phyloP scores from a whole-genome alignment of 176 grass and related monocot species.

The Rhynchospora pubera region DNA sequence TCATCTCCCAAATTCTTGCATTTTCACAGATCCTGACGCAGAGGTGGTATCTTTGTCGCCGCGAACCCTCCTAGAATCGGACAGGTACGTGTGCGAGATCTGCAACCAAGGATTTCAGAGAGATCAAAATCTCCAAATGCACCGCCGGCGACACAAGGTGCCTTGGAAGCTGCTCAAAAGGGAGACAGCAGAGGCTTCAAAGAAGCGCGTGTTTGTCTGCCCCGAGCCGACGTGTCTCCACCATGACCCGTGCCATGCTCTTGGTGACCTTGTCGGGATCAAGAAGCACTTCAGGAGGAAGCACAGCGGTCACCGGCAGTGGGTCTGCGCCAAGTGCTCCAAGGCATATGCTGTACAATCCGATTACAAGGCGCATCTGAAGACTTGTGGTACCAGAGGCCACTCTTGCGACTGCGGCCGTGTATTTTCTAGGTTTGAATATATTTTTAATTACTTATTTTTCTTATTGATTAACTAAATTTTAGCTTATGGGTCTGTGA shows the following conservation, averaged over 20 bases:
- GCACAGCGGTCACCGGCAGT: constrained; percentile 41
- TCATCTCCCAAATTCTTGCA: not conserved
- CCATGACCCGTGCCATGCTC: constrained; percentile 23
- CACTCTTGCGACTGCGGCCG: constrained; percentile 95
- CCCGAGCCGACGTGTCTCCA: constrained; percentile 18
- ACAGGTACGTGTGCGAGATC: constrained; percentile 93
- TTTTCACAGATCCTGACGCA: constrained; percentile 56
- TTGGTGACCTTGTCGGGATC: constrained; percentile 24
- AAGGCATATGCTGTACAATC: constrained; percentile 89
- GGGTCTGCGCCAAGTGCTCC: constrained; percentile 68
- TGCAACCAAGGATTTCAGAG: constrained; percentile 91
- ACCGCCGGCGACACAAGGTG: constrained; percentile 94
- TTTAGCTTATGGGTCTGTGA: not conserved
- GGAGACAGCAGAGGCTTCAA: constrained; percentile 1
- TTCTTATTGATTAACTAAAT: not conserved
- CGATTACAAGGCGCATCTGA: constrained; percentile 97
- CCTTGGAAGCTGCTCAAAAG: constrained; percentile 74
- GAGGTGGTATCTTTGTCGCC: constrained; percentile 89
- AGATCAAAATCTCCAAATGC: constrained; percentile 96
- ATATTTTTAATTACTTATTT: not conserved
- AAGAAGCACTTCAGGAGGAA: constrained; percentile 37
- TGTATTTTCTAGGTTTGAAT: constrained; percentile 50
- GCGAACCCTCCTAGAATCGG: constrained; percentile 65
- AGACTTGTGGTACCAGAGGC: constrained; percentile 86
- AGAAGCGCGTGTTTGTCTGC: constrained; percentile 20